Percentiles rank a stretch among this genome's conserved stretches.
Evolutionary conservation across 1,284 basidiomycete genomes (phyloP).

Genomic region (Moniliella sp.): DNA sequence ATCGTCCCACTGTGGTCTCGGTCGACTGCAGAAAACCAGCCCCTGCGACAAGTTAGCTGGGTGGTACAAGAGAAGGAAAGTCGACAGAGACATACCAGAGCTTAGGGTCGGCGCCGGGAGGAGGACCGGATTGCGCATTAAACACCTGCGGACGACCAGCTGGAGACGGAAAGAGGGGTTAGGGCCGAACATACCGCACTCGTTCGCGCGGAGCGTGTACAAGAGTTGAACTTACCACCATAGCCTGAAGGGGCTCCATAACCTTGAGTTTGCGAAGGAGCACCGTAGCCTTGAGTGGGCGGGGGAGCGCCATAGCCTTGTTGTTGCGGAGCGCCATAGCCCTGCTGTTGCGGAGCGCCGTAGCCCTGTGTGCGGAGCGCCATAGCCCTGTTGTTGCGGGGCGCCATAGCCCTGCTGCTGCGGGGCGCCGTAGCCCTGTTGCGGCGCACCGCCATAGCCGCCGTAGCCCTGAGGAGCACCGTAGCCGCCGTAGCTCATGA

Average conservation of each 20-base stretch:
- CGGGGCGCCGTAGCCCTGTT: no score
- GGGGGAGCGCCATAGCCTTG: no score
- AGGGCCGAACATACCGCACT: neutral
- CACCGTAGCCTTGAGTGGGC: no score
- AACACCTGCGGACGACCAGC: conserved; percentile 8
- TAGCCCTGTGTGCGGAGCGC: neutral
- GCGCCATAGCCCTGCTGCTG: no score
- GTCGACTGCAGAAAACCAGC: conserved; percentile 22
- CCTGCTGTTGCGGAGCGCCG: conserved; percentile 2
- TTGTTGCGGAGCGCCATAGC: conserved; percentile 4
- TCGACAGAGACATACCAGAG: no score
- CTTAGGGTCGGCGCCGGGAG: conserved; percentile 19
- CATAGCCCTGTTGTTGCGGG: neutral
- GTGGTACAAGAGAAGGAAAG: no score
- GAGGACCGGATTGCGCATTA: conserved; percentile 13
- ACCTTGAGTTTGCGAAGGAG: no score
- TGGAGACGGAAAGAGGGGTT: conserved; percentile 4
- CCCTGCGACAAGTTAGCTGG: conserved; percentile 3
- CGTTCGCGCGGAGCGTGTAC: conserved; percentile 2
- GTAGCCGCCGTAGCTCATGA: no score
- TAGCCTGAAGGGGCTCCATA: conserved; percentile 6
- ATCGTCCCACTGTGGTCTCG: conserved; percentile 17
- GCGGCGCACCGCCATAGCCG: no score
- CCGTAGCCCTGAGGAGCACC: no score
- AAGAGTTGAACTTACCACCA: conserved; percentile 5